Evolutionary conservation across 306 rosid species (phyloP).

Genomic region (Lathyrus oleraceus): DNA sequence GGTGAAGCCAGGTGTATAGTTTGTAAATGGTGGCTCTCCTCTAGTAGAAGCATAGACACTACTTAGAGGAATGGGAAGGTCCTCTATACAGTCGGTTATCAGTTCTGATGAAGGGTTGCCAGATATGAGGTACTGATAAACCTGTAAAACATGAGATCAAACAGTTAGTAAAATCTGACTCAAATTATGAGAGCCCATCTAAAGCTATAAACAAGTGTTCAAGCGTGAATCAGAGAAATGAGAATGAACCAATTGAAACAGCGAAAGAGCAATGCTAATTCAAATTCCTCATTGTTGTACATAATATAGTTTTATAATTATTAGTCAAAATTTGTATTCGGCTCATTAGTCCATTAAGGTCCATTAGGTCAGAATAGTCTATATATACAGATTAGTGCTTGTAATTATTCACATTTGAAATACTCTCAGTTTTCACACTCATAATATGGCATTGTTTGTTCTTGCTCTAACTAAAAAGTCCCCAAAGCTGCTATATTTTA

Average conservation of each 20-base stretch:
- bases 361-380: too few relatives aligned
- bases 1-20: slow-evolving; percentile 92
- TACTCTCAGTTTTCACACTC: too few relatives aligned
- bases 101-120: slow-evolving; percentile 51
- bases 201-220: slow-evolving; percentile 19
- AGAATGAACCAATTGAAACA: slow-evolving; percentile 15
- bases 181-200: not conserved
- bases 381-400: too few relatives aligned
- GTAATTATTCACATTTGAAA: too few relatives aligned
- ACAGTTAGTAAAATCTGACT: slow-evolving; percentile 20
- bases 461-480: not conserved
- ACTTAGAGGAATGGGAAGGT: slow-evolving; percentile 63
- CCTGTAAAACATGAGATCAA: slow-evolving; percentile 50
- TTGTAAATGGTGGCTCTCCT: slow-evolving; percentile 90
- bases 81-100: slow-evolving; percentile 44
- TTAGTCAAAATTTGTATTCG: too few relatives aligned
- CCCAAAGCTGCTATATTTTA: not conserved
- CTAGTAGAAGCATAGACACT: slow-evolving; percentile 64
- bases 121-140: slow-evolving; percentile 68
- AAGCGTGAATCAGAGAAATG: slow-evolving; percentile 3
- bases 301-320: too few relatives aligned
- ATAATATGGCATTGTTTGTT: not conserved
- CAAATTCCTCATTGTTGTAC: not conserved
- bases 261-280: not conserved
- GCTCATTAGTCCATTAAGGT: too few relatives aligned